phyloP scores from a whole-genome alignment of 257 asterid species.

The Penstemon newberryi region DNA sequence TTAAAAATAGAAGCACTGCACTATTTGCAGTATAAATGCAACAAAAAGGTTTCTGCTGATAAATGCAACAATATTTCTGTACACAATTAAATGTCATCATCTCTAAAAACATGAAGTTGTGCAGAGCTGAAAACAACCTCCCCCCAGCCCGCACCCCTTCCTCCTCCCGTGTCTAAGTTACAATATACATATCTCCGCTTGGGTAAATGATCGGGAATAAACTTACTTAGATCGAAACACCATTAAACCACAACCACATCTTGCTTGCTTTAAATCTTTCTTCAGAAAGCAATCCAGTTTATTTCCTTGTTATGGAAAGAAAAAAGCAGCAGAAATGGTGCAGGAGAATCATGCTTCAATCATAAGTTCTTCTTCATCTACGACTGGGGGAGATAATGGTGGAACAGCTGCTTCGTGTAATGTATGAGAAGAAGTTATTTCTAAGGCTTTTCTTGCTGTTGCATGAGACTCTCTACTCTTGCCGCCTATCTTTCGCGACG shows the following conservation, averaged over 20 bases:
- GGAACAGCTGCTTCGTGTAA: constrained; percentile 70
- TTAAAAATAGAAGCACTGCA: constrained; percentile 19
- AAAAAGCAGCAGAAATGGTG: constrained; percentile 51
- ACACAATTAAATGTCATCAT: constrained; percentile 33
- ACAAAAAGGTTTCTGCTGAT: constrained; percentile 28
- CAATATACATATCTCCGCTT: constrained; percentile 82
- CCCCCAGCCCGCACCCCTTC: constrained; percentile 7
- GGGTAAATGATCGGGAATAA: constrained; percentile 97
- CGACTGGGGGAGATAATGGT: constrained; percentile 72
- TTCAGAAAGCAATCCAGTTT: constrained; percentile 19
- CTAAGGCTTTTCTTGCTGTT: constrained; percentile 56
- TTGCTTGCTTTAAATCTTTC: constrained; percentile 59
- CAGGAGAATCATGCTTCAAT: constrained; percentile 53
- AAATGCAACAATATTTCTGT: constrained; percentile 35
- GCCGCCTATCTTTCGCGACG: constrained; percentile 77
- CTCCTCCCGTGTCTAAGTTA: constrained; percentile 26
- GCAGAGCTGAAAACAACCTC: constrained; percentile 19
- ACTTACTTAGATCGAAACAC: constrained; percentile 41
- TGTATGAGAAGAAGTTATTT: constrained; percentile 14
- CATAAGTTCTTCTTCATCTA: constrained; percentile 45
- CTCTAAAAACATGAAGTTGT: constrained; percentile 32
- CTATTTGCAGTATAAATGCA: constrained; percentile 32
- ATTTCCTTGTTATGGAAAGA: constrained; percentile 40
- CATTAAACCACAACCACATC: constrained; percentile 27
- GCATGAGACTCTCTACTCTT: constrained; percentile 44